A percentile compares a stretch with the other conserved stretches of the same genome.
phyloP scores from a whole-genome alignment of 257 asterid genomes.

The Penstemon davidsonii region DNA sequence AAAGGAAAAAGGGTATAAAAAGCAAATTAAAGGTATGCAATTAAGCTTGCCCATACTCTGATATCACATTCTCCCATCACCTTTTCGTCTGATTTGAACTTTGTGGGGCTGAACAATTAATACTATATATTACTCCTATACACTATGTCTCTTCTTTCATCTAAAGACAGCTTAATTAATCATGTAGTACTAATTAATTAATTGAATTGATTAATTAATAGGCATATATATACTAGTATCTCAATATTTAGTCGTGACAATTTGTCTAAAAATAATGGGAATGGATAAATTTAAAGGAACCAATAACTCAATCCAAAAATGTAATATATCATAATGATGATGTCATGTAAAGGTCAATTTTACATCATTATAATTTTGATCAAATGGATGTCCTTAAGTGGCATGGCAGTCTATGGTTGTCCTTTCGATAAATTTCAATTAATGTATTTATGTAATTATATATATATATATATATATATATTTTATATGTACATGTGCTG shows the following conservation, averaged over 20 bases:
- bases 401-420: slow-evolving; percentile 40
- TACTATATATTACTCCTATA: not conserved
- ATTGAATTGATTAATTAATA: no score
- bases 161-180: slow-evolving; percentile 20
- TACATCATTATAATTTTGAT: slow-evolving; percentile 49
- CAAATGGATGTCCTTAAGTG: slow-evolving; percentile 40
- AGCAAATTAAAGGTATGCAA: slow-evolving; percentile 36
- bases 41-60: slow-evolving; percentile 75
- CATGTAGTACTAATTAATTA: no score
- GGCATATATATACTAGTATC: no score
- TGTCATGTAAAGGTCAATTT: slow-evolving; percentile 60
- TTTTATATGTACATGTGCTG: not conserved
- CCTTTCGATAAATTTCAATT: slow-evolving; percentile 36
- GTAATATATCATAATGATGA: slow-evolving; percentile 33
- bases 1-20: slow-evolving; percentile 38
- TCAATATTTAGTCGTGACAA: not conserved
- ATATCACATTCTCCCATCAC: slow-evolving; percentile 56
- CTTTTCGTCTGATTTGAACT: slow-evolving; percentile 53
- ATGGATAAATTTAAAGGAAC: slow-evolving; percentile 30
- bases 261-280: not conserved
- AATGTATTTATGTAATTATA: slow-evolving; percentile 23
- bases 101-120: slow-evolving; percentile 44
- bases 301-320: slow-evolving; percentile 26
- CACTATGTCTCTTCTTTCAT: not conserved
- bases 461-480: not conserved